Evolutionary conservation across 768 basidiomycete genomes (phyloP).

Genomic region (Phylloporus arenicola): DNA sequence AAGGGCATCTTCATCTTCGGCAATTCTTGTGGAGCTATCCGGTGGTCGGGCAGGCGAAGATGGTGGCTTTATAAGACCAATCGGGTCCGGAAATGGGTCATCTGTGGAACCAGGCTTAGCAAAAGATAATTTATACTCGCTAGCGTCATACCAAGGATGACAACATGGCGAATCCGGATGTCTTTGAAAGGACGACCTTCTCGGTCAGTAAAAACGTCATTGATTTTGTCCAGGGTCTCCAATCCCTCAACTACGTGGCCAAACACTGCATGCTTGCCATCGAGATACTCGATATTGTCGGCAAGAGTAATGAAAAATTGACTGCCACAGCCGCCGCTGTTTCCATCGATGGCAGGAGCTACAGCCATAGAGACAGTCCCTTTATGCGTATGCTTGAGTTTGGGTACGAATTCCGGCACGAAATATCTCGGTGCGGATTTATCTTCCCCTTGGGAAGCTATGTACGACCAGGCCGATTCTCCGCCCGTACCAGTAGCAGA

Average conservation of each 20-base stretch:
- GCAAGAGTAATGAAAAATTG: slow-evolving; percentile 96
- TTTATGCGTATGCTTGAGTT: slow-evolving; percentile 74
- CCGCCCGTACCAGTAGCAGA: slow-evolving; percentile 93
- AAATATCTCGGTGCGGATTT: slow-evolving; percentile 67
- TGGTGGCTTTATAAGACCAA: slow-evolving; percentile 65
- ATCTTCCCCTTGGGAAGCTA: slow-evolving; percentile 43
- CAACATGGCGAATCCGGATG: slow-evolving; percentile 90
- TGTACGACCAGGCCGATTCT: slow-evolving; percentile 79
- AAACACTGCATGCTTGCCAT: slow-evolving; percentile 91
- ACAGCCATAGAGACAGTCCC: slow-evolving; percentile 99
- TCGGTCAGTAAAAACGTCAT: slow-evolving; percentile 86
- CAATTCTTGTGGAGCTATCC: slow-evolving; percentile 84
- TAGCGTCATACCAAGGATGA: slow-evolving; percentile 67
- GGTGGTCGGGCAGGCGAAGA: slow-evolving; percentile 75
- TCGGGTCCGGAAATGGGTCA: slow-evolving; percentile 92
- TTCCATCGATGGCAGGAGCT: slow-evolving; percentile 68
- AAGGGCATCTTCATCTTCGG: slow-evolving; percentile 90
- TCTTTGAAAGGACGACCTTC: slow-evolving; percentile 91
- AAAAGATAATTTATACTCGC: background rate
- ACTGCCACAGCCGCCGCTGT: slow-evolving; percentile 79
- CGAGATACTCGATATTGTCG: slow-evolving; percentile 90
- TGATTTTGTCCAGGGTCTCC: slow-evolving; percentile 88
- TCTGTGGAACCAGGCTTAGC: slow-evolving; percentile 43
- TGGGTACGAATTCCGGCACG: slow-evolving; percentile 72
- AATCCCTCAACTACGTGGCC: slow-evolving; percentile 93